Conservation (phyloP, 345 rosid genomes). For the Kernera saxatilis region DNA sequence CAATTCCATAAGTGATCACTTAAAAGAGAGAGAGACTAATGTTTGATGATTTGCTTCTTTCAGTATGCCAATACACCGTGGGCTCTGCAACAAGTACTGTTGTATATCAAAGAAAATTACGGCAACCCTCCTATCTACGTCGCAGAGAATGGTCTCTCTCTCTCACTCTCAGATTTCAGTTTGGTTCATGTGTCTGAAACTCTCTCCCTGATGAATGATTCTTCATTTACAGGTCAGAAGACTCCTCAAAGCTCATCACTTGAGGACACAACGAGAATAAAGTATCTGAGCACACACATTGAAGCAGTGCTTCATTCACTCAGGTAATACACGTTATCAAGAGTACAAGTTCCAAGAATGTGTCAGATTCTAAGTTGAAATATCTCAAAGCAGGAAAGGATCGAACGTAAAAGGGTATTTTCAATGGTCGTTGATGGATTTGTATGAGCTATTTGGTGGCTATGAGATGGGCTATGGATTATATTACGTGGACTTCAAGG, state of each 20-base stretch:
- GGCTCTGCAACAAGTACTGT: constrained; percentile 26
- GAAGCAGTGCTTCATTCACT: constrained; percentile 42
- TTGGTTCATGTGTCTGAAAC: background rate
- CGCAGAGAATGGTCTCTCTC: constrained; percentile 38
- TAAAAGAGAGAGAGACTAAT: background rate
- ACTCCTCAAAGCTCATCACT: constrained; percentile 30
- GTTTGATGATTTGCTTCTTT: background rate
- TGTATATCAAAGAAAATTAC: constrained; percentile 34
- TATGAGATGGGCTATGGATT: constrained; percentile 33
- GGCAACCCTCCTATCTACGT: constrained; percentile 41
- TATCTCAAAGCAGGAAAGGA: constrained; percentile 35
- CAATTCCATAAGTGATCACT: background rate
- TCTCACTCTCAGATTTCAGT: background rate
- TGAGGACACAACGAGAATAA: constrained; percentile 42
- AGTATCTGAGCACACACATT: constrained; percentile 39
- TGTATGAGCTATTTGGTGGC: constrained; percentile 38
- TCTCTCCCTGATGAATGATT: background rate
- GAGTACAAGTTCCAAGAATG: background rate
- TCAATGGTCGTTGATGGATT: constrained; percentile 44
- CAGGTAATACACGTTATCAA: constrained; percentile 29
- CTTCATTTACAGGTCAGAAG: constrained; percentile 39
- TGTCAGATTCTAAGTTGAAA: background rate
- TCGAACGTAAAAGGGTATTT: constrained; percentile 47
- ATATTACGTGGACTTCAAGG: constrained; percentile 44
- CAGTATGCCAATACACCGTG: constrained; percentile 38